Percentiles rank a stretch among this genome's conserved stretches.
These are phyloP conservation scores for Phytophthora meadii DNA, from an alignment of 352 stramenopile genomes.

Conservation along the genomic window DNA sequence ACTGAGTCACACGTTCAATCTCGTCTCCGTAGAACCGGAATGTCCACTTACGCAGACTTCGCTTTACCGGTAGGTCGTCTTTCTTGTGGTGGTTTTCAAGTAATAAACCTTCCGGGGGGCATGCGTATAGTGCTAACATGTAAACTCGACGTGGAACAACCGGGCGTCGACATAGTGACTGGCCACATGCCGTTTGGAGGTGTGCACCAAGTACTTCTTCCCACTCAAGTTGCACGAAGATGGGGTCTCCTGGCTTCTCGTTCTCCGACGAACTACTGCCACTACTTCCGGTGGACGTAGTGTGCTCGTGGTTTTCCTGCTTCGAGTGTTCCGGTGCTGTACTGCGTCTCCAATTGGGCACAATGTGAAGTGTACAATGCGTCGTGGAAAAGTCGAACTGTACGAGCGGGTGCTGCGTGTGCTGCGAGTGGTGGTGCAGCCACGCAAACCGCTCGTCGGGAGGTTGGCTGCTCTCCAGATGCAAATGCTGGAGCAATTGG, in stretches of 20 bases:
- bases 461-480: conserved; percentile 29
- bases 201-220: conserved; percentile 58
- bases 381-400: conserved; percentile 29
- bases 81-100: conserved; percentile 25
- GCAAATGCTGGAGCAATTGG: conserved; percentile 26
- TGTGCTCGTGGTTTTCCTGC: conserved; percentile 1
- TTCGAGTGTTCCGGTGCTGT: conserved; percentile 1
- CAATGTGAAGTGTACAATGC: conserved; percentile 25
- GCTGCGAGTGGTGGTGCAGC: conserved; percentile 24
- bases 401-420: conserved; percentile 27
- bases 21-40: conserved; percentile 52
- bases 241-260: conserved; percentile 5
- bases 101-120: conserved; percentile 31
- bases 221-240: conserved; percentile 43
- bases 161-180: conserved; percentile 35
- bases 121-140: conserved; percentile 52
- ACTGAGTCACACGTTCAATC: conserved; percentile 39
- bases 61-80: conserved; percentile 25
- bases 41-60: conserved; percentile 48
- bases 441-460: conserved; percentile 27
- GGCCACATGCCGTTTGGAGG: conserved; percentile 44
- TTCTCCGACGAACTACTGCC: conserved; percentile 23
- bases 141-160: conserved; percentile 39
- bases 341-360: conserved; percentile 5
- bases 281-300: conserved; percentile 12